Percentiles rank a stretch among this genome's conserved stretches.
Evolutionary conservation across 345 rosid species (phyloP).

Genomic region (Gossypium australe): DNA sequence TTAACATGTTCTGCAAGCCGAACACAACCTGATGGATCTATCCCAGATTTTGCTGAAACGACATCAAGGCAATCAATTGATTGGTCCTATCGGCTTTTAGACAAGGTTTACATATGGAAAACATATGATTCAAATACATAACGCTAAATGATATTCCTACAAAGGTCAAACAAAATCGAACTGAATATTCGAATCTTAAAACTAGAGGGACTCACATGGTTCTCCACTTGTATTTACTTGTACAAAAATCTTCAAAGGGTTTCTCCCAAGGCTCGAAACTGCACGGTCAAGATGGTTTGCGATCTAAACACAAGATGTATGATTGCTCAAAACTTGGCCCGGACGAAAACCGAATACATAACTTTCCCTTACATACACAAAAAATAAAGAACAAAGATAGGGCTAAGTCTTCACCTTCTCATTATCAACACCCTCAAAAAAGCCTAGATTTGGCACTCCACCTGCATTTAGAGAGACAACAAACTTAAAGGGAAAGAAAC

Average conservation of each 20-base stretch:
- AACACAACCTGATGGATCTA: conserved; percentile 66
- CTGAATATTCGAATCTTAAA: background rate
- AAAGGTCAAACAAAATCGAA: background rate
- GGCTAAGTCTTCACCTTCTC: conserved; percentile 50
- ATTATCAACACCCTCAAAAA: conserved; percentile 72
- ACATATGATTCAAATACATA: background rate
- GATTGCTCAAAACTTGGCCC: no score
- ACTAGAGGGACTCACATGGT: conserved; percentile 51
- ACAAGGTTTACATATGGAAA: background rate
- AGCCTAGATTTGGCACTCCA: conserved; percentile 74
- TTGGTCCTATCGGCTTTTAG: background rate
- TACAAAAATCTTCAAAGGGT: conserved; percentile 77
- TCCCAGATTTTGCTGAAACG: conserved; percentile 80
- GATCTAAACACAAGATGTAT: conserved; percentile 30
- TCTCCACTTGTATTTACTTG: conserved; percentile 98
- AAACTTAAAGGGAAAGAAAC: background rate
- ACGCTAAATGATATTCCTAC: background rate
- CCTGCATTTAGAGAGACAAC: conserved; percentile 37
- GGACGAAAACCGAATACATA: background rate
- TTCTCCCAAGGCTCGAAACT: conserved; percentile 67
- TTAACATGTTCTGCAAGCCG: conserved; percentile 70
- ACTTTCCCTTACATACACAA: background rate
- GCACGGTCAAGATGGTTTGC: conserved; percentile 71
- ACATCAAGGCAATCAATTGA: conserved; percentile 16
- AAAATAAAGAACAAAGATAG: background rate